Percentiles rank a stretch among this genome's conserved stretches.
Evolutionary conservation across 2,329 filamentous ascomycete species (phyloP).

Genomic region (Exophiala aquamarina): DNA sequence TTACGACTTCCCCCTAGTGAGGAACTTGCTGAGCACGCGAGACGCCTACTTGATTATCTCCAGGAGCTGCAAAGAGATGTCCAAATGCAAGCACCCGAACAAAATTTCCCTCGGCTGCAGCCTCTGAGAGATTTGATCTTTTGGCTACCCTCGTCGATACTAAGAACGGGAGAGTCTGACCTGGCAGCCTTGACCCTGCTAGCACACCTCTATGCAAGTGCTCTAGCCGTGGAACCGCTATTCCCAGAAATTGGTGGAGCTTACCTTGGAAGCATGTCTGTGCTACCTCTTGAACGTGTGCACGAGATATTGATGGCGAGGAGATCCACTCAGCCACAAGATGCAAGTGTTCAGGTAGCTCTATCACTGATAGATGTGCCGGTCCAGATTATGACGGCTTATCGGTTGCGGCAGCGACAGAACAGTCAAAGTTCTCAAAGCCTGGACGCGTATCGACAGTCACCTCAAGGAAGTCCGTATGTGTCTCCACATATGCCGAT

Average conservation of each 20-base stretch:
- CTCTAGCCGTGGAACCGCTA: conserved; percentile 81
- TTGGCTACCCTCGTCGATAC: conserved; percentile 84
- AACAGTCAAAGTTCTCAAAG: conserved; percentile 19
- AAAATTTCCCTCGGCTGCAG: conserved; percentile 88
- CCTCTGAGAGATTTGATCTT: conserved; percentile 90
- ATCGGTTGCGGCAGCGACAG: conserved; percentile 66
- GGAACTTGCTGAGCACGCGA: conserved; percentile 67
- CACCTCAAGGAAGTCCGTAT: conserved; percentile 26
- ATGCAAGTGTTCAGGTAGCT: conserved; percentile 61
- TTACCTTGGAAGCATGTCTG: conserved; percentile 79
- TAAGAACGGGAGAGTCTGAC: conserved; percentile 74
- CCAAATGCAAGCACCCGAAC: conserved; percentile 68
- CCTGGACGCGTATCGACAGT: conserved; percentile 21
- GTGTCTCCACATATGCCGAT: conserved; percentile 15
- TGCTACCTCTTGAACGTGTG: conserved; percentile 83
- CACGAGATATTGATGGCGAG: conserved; percentile 70
- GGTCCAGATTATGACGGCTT: conserved; percentile 66
- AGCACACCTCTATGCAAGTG: conserved; percentile 87
- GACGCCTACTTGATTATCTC: conserved; percentile 70
- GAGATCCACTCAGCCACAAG: conserved; percentile 59
- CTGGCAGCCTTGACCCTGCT: conserved; percentile 78
- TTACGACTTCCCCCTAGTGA: conserved; percentile 66
- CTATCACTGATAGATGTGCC: conserved; percentile 71
- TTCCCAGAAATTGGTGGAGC: conserved; percentile 89
- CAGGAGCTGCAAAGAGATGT: conserved; percentile 71